phyloP scores from a whole-genome alignment of 495 filamentous ascomycete genomes.

The Penicillium flavigenum region DNA sequence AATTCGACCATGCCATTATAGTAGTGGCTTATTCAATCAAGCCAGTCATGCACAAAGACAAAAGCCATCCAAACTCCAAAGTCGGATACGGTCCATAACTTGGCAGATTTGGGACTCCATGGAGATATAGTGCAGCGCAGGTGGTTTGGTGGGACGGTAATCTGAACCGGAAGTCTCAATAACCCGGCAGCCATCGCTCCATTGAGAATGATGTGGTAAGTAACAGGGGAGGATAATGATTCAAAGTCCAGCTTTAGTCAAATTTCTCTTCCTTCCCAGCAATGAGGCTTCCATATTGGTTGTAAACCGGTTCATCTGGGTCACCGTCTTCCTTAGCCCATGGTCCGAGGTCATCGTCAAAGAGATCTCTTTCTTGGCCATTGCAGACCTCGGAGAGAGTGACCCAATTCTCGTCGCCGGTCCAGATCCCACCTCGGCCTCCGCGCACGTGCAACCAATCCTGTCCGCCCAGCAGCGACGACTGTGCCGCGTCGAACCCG shows the following conservation, averaged over 20 bases:
- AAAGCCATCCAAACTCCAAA: neutral
- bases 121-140: neutral
- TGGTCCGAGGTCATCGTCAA: slow-evolving; percentile 43
- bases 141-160: too few relatives aligned
- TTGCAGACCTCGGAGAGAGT: slow-evolving; percentile 55
- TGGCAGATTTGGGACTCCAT: too few relatives aligned
- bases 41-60: neutral
- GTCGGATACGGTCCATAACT: neutral
- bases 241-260: neutral
- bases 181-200: neutral
- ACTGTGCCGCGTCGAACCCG: slow-evolving; percentile 44
- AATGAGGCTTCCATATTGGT: slow-evolving; percentile 42
- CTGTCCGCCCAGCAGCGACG: slow-evolving; percentile 48
- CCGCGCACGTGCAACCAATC: slow-evolving; percentile 55
- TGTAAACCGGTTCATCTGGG: slow-evolving; percentile 58
- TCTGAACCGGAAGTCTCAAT: neutral
- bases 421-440: slow-evolving; percentile 61
- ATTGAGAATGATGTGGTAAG: neutral
- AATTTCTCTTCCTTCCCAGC: slow-evolving; percentile 36
- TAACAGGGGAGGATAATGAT: neutral
- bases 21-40: neutral
- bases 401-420: slow-evolving; percentile 53
- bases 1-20: neutral
- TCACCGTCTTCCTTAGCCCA: slow-evolving; percentile 62
- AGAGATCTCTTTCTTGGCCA: slow-evolving; percentile 49